Evolutionary conservation across 2,329 filamentous ascomycete genomes (phyloP), one percentile per base, ranked within the genome.

Genomic region (Pseudogymnoascus destructans): DNA sequence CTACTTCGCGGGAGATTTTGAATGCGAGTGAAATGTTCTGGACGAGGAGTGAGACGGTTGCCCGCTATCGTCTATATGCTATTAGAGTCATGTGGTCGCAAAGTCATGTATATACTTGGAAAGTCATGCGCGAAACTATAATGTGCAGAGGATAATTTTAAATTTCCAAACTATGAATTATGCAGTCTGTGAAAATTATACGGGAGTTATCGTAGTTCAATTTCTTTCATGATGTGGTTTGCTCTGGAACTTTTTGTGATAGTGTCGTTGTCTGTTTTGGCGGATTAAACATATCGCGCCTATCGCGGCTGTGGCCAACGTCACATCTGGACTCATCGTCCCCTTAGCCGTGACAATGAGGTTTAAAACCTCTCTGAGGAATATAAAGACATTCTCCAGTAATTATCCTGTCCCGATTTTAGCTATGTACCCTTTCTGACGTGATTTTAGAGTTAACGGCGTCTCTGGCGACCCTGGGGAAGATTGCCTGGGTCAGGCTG

Each of bases 311-410:
- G 23, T 30, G n/a, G 42, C 42, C 42, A 52, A 52, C 42, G 42
- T 52, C 42, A 52, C 42, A n/a, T 52, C 42, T 30, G 17, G 42
- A 17, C 23, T 17, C 42, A 17, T 30, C 23, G 4, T 17, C 23
- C 9, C 6, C n/a, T 13, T 30, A 30, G n/a, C 10, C 10, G 42
- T 30, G 23, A 56, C 54, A 40, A 85, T 86, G 82, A 75, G 82
- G 58, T 85, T 86, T 73, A 81, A 79, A 64, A 83, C 82, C 6
- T 80, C 83, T 57, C 73, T 86, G 54, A 79, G 79, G 64, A 86
- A 86, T 61, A 82, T 84, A 49, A 79, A 80, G 61, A 84, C 82
- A 1, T 84, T 86, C 67, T 78, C 80, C 36, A 85, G 82, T 83
- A 70, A 66, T 74, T 62, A 33, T 10, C 25, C 56, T 46, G 27